Evolutionary conservation across 768 basidiomycete genomes (phyloP).

Genomic region (Hygrocybe punicea): DNA sequence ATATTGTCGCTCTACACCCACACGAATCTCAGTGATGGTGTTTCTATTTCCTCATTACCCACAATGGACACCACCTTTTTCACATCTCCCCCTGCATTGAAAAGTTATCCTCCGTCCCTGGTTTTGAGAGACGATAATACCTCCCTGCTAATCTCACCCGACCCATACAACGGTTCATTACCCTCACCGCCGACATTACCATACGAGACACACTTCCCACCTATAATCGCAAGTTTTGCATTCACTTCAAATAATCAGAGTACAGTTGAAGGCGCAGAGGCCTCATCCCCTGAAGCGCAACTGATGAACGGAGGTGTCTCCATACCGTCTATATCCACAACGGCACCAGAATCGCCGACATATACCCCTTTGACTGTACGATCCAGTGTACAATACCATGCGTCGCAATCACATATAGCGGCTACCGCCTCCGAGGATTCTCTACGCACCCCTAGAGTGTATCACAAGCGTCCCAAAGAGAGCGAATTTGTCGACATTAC

Average conservation of each 20-base stretch:
- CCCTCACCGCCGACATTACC: not conserved
- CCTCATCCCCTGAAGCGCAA: not conserved
- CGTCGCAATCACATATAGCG: slow-evolving; percentile 14
- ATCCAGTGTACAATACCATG: slow-evolving; percentile 13
- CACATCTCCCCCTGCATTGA: slow-evolving; percentile 7
- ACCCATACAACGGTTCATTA: not conserved
- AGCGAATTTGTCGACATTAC: slow-evolving; percentile 17
- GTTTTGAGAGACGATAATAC: not conserved
- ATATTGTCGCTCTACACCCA: slow-evolving; percentile 35
- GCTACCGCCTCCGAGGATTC: slow-evolving; percentile 11
- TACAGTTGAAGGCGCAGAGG: not conserved
- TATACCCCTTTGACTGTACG: slow-evolving; percentile 18
- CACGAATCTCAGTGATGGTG: slow-evolving; percentile 23
- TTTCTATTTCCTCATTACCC: slow-evolving; percentile 43
- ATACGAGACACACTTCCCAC: not conserved
- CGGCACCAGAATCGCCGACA: slow-evolving; percentile 41
- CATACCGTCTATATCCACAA: slow-evolving; percentile 56
- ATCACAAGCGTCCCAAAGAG: slow-evolving; percentile 9
- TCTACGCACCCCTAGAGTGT: slow-evolving; percentile 15
- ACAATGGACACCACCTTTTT: slow-evolving; percentile 15
- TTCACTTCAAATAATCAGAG: not conserved
- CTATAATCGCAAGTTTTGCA: not conserved
- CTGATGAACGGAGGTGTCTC: slow-evolving; percentile 33
- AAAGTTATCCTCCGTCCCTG: slow-evolving; percentile 15
- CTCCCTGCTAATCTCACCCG: not conserved